Evolutionary conservation across 2,329 filamentous ascomycete genomes (phyloP), one percentile per base, ranked within the genome.

Genomic region (Botryotinia convoluta): DNA sequence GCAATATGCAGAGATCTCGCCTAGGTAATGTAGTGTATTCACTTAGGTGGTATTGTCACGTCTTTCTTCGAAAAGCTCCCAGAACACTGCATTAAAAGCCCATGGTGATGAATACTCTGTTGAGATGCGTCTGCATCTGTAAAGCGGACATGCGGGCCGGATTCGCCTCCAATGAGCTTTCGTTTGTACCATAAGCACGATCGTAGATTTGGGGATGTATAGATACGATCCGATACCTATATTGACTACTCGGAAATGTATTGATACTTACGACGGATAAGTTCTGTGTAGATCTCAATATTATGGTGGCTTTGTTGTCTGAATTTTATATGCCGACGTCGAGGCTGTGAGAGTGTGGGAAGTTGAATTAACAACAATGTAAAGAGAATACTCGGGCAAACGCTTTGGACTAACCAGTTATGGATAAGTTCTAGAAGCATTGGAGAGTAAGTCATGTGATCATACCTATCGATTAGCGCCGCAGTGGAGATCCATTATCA

Each of bases 101-200:
- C 39, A 18, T 69, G 62, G 35, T 26, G 51, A 39, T 69, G n/a
- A 37, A 63, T 71, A 64, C 59, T 57, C 35, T n/a, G 45, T 45
- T 71, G 35, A 63, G 65, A 59, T 16, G 72, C 48, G 39, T 67
- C 42, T 65, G 39, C 45, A 64, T 71, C 29, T 64, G 67, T 42
- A 37, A 39, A 48, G 35, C 72, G 57, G 72, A 69, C 71, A 69
- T 75, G 45, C 75, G 75, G 75, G 65, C 75, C 75, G 75, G 59
- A 48, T 29, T 75, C 72, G 75, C 75, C 75, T 70, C 67, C 48
- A 37, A 71, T 51, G 22, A 62, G 48, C 44, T 29, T 44, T 39
- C 35, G 63, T 72, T 48, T 48, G 48, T 37, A 29, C n/a, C 42
- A 51, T 62, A 62, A 71, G 57, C 59, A 67, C 45, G 48, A 64